A percentile compares a stretch with the other conserved stretches of the same genome.
Evolutionary conservation across 2,329 filamentous ascomycete species (phyloP).

Genomic region (Aschersonia sp.): DNA sequence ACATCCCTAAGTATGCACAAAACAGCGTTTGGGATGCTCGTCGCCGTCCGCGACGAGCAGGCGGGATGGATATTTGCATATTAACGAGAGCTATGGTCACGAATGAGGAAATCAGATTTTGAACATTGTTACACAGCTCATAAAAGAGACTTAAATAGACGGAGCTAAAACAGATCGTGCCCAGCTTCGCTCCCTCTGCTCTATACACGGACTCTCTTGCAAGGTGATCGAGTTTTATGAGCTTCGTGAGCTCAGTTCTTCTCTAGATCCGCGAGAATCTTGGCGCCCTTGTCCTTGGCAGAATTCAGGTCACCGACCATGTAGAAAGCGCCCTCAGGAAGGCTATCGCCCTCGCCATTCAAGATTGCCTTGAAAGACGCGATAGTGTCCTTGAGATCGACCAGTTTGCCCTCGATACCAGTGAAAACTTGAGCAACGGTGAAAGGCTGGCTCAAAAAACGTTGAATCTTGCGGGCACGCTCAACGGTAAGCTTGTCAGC

Average conservation of each 20-base stretch:
- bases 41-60: too few relatives aligned
- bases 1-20: too few relatives aligned
- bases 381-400: slow-evolving; percentile 98
- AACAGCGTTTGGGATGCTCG: too few relatives aligned
- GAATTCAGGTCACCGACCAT: slow-evolving; percentile 96
- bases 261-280: slow-evolving; percentile 96
- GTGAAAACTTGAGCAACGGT: slow-evolving; percentile 76
- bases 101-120: slow-evolving; percentile 28
- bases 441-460: slow-evolving; percentile 99
- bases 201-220: slow-evolving; percentile 39
- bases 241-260: slow-evolving; percentile 31
- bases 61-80: too few relatives aligned
- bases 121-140: slow-evolving; percentile 48
- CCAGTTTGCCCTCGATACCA: slow-evolving; percentile 88
- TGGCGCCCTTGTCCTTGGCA: slow-evolving; percentile 93
- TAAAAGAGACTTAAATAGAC: slow-evolving; percentile 37
- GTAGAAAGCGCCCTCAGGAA: slow-evolving; percentile 91
- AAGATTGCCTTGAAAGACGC: slow-evolving; percentile 95
- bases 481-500: slow-evolving; percentile 99
- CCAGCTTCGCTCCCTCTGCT: slow-evolving; percentile 36
- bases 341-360: slow-evolving; percentile 83
- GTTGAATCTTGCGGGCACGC: slow-evolving; percentile 99
- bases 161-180: slow-evolving; percentile 34
- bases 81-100: background rate
- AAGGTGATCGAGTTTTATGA: slow-evolving; percentile 20